Evolutionary conservation across 2,329 filamentous ascomycete genomes (phyloP).

Genomic region (Trichoderma koningii): DNA sequence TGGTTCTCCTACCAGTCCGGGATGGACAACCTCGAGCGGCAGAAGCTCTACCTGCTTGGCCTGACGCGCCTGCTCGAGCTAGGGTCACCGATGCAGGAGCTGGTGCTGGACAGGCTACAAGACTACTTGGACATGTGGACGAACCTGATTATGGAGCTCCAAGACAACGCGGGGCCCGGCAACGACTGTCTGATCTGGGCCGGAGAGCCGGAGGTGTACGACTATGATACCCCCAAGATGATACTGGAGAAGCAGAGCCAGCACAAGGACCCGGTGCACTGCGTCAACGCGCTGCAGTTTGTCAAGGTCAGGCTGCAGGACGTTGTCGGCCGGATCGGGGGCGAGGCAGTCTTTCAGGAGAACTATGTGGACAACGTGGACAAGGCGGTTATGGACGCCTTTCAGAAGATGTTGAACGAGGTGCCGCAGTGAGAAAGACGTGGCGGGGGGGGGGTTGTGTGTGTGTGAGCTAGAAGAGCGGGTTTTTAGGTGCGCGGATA

Average conservation of each 20-base stretch:
- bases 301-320: constrained; percentile 62
- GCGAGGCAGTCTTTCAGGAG: constrained; percentile 65
- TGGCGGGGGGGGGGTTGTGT: no score
- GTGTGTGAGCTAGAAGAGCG: background rate
- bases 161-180: constrained; percentile 56
- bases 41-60: constrained; percentile 73
- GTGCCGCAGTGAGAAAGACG: constrained; percentile 25
- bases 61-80: constrained; percentile 72
- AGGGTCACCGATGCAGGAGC: constrained; percentile 56
- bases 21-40: constrained; percentile 64
- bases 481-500: background rate
- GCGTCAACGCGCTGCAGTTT: constrained; percentile 64
- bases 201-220: constrained; percentile 43
- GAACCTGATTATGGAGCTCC: constrained; percentile 65
- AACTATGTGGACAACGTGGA: constrained; percentile 76
- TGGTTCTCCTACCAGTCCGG: constrained; percentile 71
- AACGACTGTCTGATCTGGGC: constrained; percentile 56
- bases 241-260: constrained; percentile 55
- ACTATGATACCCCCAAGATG: constrained; percentile 60
- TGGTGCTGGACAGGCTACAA: constrained; percentile 65
- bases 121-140: constrained; percentile 78
- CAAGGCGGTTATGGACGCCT: constrained; percentile 67
- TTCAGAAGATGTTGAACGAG: constrained; percentile 44
- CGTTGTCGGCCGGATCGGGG: constrained; percentile 62
- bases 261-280: constrained; percentile 67